Conservation (phyloP, 371 early-diverging fungal genomes). For the Massospora cicadina region DNA sequence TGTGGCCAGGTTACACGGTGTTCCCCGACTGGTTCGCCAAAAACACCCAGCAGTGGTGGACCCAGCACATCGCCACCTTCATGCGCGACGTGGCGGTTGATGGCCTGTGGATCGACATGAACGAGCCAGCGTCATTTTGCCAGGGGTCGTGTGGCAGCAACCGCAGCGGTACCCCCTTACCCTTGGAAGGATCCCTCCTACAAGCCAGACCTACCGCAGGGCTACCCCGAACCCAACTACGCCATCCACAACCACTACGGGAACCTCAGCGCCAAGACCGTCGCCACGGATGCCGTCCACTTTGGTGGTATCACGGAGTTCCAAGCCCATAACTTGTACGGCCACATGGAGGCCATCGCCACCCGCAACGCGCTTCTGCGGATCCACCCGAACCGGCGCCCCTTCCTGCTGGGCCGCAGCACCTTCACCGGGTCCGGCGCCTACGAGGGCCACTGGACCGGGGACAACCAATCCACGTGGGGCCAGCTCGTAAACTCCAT, state of each 20-base stretch:
- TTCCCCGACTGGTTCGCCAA: conserved; percentile 47
- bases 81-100: conserved; percentile 23
- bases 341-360: conserved; percentile 29
- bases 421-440: conserved; percentile 47
- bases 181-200: conserved; percentile 1
- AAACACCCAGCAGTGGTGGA: conserved; percentile 26
- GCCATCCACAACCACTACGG: conserved; percentile 27
- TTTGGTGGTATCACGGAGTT: conserved; percentile 31
- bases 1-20: conserved; percentile 49
- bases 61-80: conserved; percentile 24
- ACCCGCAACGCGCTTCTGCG: conserved; percentile 25
- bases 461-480: conserved; percentile 41
- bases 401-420: conserved; percentile 52
- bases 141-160: conserved; percentile 25
- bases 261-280: conserved; percentile 29
- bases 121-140: conserved; percentile 45
- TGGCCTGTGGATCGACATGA: conserved; percentile 57
- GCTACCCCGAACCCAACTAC: conserved; percentile 22
- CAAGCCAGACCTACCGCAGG: too few relatives aligned
- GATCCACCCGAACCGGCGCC: conserved; percentile 26
- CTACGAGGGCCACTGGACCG: conserved; percentile 46
- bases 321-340: conserved; percentile 45
- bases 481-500: conserved; percentile 27
- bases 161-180: conserved; percentile 3
- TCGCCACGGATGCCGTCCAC: conserved; percentile 32